These are phyloP conservation scores for Simplicillium aogashimaense DNA, from an alignment of 2,329 filamentous ascomycete genomes.

Conservation along the genomic window DNA sequence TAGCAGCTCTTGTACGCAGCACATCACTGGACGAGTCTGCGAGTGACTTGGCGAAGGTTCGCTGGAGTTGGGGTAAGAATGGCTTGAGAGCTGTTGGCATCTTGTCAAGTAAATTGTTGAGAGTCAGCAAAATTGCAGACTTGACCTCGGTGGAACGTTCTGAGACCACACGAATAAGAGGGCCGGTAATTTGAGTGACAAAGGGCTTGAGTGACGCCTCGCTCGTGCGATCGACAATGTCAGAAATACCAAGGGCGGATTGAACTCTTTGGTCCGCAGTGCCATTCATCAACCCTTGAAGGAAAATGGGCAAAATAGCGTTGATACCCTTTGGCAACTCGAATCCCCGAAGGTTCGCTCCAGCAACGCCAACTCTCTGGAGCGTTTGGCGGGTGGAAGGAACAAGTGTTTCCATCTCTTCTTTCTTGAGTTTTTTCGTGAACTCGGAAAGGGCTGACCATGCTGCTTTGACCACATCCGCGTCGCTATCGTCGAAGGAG, in stretches of 20 bases:
- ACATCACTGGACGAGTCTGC: slow-evolving; percentile 89
- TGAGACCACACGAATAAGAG: slow-evolving; percentile 93
- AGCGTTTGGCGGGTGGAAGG: slow-evolving; percentile 77
- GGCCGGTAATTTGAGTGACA: slow-evolving; percentile 94
- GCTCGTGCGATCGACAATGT: slow-evolving; percentile 88
- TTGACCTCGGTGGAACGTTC: slow-evolving; percentile 95
- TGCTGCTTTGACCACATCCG: slow-evolving; percentile 75
- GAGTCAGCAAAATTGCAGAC: slow-evolving; percentile 81
- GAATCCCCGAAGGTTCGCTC: slow-evolving; percentile 79
- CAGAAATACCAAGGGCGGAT: slow-evolving; percentile 85
- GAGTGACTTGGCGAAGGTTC: slow-evolving; percentile 92
- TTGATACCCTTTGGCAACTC: slow-evolving; percentile 93
- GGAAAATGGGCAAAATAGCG: slow-evolving; percentile 88
- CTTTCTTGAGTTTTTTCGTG: slow-evolving; percentile 83
- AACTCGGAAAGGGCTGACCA: slow-evolving; percentile 83
- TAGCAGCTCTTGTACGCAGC: slow-evolving; percentile 78
- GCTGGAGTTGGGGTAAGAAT: slow-evolving; percentile 90
- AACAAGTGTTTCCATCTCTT: slow-evolving; percentile 94
- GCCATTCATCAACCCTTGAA: slow-evolving; percentile 97
- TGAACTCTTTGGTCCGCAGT: slow-evolving; percentile 85
- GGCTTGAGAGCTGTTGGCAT: slow-evolving; percentile 93
- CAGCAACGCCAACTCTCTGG: slow-evolving; percentile 79
- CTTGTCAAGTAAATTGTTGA: slow-evolving; percentile 94
- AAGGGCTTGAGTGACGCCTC: slow-evolving; percentile 83
- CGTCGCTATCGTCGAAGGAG: slow-evolving; percentile 81